These are phyloP conservation scores for Bombardia bombarda DNA, from an alignment of 495 filamentous ascomycete species.

Conservation along the genomic window DNA sequence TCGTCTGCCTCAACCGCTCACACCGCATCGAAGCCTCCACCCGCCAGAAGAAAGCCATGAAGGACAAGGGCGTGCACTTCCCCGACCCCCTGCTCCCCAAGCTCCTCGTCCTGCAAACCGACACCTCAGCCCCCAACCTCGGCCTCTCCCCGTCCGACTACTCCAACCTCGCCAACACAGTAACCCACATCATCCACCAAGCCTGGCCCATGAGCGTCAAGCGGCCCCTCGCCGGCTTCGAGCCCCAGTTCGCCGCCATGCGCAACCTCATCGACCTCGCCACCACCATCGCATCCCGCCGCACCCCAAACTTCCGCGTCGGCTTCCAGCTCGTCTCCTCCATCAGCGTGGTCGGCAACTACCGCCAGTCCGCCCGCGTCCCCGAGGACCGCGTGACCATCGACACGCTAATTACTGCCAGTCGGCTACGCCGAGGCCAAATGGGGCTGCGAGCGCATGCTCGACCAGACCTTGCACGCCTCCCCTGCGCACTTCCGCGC, in stretches of 20 bases:
- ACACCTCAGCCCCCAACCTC: background rate
- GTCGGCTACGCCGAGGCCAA: conserved; percentile 49
- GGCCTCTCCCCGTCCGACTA: background rate
- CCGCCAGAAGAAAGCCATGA: background rate
- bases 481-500: conserved; percentile 34
- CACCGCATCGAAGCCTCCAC: background rate
- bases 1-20: conserved; percentile 42
- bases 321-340: conserved; percentile 50
- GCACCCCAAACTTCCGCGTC: conserved; percentile 16
- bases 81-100: background rate
- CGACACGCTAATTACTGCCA: too few relatives aligned
- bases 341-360: conserved; percentile 40
- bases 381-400: conserved; percentile 26
- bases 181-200: background rate
- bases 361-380: conserved; percentile 28
- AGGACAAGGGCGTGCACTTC: background rate
- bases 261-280: conserved; percentile 41
- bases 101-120: background rate
- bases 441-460: conserved; percentile 39
- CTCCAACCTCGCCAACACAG: background rate
- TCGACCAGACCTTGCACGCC: conserved; percentile 38
- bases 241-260: conserved; percentile 43
- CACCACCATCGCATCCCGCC: conserved; percentile 15
- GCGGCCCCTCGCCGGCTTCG: conserved; percentile 34
- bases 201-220: conserved; percentile 48